Evolutionary conservation across 2,329 filamentous ascomycete species (phyloP), one percentile per base, ranked within the genome.

Genomic region (Cercospora beticola): DNA sequence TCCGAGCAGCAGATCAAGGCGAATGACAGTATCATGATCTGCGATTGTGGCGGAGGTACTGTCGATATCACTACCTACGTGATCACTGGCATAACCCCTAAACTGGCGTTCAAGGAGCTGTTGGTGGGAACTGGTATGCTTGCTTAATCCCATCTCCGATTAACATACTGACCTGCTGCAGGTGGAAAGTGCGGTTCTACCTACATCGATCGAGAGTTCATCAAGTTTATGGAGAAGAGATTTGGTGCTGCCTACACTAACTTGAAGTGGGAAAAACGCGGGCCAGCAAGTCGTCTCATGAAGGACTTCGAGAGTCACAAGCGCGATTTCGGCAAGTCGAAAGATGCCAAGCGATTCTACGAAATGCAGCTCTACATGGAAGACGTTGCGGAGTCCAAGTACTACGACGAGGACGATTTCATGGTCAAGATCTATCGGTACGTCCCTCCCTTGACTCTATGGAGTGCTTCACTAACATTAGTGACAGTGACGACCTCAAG

Each of bases 141-240:
- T 62, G 8, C 33, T 28, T 18, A 12, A 49, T 21, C 7, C 18
- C 16, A 16, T 4, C 7, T 26, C n/a, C 23, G 18, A 1, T 5
- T 12, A 28, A 3, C 21, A 4, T 62, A 21, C 33, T 46, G 16
- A 49, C 6, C 9, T 12, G 28, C n/a, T 31, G 3, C 18, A 63
- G 61, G 70, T 9, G 70, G 70, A 26, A 70, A 71, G 14, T 71
- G 70, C 52, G 70, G 70, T 1, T 71, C 70, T 1, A 70, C 70
- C 2, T 71, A 67, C 61, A 68, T 71, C 18, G 68, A 71, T 33
- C 65, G 68, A 12, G 54, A 65, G 6, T 69, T 71, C 69, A 64
- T 69, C 23, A 60, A 62, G 16, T 71, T 58, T 58, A 69, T 71
- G 69, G 54, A 59, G 18, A 16, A 36, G 1, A 69, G 54, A 18